A percentile compares a stretch with the other conserved stretches of the same genome.
Conservation (phyloP, 2,329 filamentous ascomycete species). For the Hypocreales sp. region DNA sequence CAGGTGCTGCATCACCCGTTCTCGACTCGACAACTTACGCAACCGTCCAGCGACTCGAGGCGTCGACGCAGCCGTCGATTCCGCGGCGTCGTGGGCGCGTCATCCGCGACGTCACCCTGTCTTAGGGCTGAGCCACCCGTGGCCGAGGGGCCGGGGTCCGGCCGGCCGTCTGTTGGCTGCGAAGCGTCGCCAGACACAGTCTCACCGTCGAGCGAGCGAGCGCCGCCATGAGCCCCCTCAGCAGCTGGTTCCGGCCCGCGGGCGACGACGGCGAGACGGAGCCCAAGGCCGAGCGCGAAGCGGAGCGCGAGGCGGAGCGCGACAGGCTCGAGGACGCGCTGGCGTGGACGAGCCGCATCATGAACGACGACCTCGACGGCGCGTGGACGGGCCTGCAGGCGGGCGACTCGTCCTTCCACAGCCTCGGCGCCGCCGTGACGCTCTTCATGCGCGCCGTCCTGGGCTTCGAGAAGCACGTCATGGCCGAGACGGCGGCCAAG, state of each 20-base stretch:
- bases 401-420: conserved; percentile 74
- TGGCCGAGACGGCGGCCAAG: conserved; percentile 63
- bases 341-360: conserved; percentile 53
- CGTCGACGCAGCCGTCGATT: no score
- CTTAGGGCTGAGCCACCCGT: no score
- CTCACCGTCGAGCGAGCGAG: no score
- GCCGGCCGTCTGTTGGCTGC: no score
- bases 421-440: conserved; percentile 66
- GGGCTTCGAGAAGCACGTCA: conserved; percentile 82
- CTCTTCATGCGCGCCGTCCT: conserved; percentile 76
- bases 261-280: conserved; percentile 16
- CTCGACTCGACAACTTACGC: no score
- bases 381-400: conserved; percentile 60
- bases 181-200: no score
- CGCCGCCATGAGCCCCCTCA: conserved; percentile 36
- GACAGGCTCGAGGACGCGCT: conserved; percentile 44
- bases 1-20: no score
- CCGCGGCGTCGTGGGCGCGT: no score
- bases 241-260: conserved; percentile 34
- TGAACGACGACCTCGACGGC: conserved; percentile 79
- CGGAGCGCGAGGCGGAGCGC: conserved; percentile 22
- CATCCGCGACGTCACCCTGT: no score
- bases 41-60: no score
- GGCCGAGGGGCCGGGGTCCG: no score
- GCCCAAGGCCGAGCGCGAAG: conserved; percentile 10